Evolutionary conservation across 108 stramenopile genomes (phyloP).

Genomic region (Cylindrotheca closterium): DNA sequence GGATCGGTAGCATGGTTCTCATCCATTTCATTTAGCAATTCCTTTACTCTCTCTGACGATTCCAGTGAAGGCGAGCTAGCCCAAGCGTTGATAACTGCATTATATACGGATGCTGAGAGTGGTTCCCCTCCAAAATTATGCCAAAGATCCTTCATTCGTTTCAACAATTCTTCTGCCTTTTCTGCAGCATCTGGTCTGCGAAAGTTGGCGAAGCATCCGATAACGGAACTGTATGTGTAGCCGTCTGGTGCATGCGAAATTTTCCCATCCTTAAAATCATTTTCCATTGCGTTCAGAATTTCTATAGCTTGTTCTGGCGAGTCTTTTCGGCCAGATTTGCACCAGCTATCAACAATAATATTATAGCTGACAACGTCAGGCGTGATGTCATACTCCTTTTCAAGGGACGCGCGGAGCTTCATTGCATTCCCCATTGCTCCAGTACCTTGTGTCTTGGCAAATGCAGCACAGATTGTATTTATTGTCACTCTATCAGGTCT

Average conservation of each 20-base stretch:
- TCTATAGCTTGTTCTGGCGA: slow-evolving; percentile 22
- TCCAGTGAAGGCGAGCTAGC: slow-evolving; percentile 33
- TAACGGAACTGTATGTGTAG: slow-evolving; percentile 32
- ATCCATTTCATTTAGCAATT: slow-evolving; percentile 46
- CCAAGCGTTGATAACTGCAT: slow-evolving; percentile 59
- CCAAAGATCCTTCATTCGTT: slow-evolving; percentile 39
- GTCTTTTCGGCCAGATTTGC: slow-evolving; percentile 22
- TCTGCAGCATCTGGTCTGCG: slow-evolving; percentile 27
- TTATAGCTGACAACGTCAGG: slow-evolving; percentile 18
- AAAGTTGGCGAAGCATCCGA: slow-evolving; percentile 19
- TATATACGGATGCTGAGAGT: slow-evolving; percentile 38
- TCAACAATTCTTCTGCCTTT: slow-evolving; percentile 37
- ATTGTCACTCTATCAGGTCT: slow-evolving; percentile 56
- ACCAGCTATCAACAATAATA: slow-evolving; percentile 23
- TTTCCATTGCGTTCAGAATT: slow-evolving; percentile 33
- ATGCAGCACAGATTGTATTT: slow-evolving; percentile 50
- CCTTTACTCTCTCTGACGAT: slow-evolving; percentile 33
- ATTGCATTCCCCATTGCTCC: not conserved
- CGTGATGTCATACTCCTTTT: slow-evolving; percentile 20
- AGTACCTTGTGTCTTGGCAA: slow-evolving; percentile 22
- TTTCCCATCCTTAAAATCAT: slow-evolving; percentile 15
- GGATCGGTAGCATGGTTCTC: slow-evolving; percentile 29
- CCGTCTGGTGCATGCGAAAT: slow-evolving; percentile 22
- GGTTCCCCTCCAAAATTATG: slow-evolving; percentile 34
- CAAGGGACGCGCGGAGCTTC: not conserved